These are phyloP conservation scores for Mortierella sp. DNA, from an alignment of 371 early-diverging fungal species.

Conservation along the genomic window DNA sequence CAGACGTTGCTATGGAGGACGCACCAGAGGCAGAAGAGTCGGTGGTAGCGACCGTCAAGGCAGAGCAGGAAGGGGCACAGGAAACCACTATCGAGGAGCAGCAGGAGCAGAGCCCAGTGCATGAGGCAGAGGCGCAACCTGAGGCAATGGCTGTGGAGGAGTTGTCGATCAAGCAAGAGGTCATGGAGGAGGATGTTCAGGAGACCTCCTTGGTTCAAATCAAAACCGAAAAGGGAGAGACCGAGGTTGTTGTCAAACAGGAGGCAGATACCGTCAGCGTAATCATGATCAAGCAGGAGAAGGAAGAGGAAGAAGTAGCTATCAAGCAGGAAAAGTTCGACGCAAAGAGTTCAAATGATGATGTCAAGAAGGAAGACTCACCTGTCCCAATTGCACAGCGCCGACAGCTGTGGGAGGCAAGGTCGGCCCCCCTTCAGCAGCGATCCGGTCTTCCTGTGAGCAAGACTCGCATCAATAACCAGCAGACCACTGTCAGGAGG, in stretches of 20 bases:
- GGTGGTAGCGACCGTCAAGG: background rate
- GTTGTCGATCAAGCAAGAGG: conserved; percentile 13
- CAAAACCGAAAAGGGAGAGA: conserved; percentile 5
- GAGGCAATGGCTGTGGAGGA: conserved; percentile 11
- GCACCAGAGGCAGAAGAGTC: conserved; percentile 4
- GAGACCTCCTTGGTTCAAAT: background rate
- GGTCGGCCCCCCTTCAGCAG: conserved; percentile 13
- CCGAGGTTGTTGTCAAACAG: conserved; percentile 7
- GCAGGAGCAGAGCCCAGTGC: background rate
- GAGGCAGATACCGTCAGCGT: conserved; percentile 1
- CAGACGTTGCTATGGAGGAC: conserved; percentile 12
- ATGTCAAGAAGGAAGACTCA: conserved; percentile 24
- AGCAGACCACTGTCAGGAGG: background rate
- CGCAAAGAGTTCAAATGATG: background rate
- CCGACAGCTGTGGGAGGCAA: conserved; percentile 48
- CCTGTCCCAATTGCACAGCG: conserved; percentile 32
- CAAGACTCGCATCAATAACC: conserved; percentile 14
- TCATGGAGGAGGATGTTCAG: conserved; percentile 14
- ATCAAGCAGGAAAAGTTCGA: conserved; percentile 4
- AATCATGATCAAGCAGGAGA: conserved; percentile 9
- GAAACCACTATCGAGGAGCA: background rate
- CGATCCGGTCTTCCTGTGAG: conserved; percentile 35
- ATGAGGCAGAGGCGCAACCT: background rate
- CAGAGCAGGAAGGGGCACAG: conserved; percentile 5
- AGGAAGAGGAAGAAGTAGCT: background rate